phyloP scores from a whole-genome alignment of 306 rosid genomes.

The Prunus persica region Prunus_persica_NCBIv2 NC_034013.1:13293501-13294000 shows the following conservation, averaged over 20 bases:
- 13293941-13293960: too few relatives aligned
- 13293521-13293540: slow-evolving; percentile 74
- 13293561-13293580: not conserved
- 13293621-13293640: slow-evolving; percentile 52
- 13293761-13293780: not conserved
- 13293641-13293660: slow-evolving; percentile 52
- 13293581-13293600: too few relatives aligned
- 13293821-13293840: not conserved
- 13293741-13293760: not conserved
- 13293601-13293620: too few relatives aligned
- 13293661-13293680: slow-evolving; percentile 9
- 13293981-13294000: too few relatives aligned
- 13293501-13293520: slow-evolving; percentile 63
- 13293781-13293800: not conserved
- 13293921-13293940: too few relatives aligned
- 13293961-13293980: too few relatives aligned
- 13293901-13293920: too few relatives aligned
- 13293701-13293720: not conserved
- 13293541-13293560: not conserved
- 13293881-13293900: too few relatives aligned
- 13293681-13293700: slow-evolving; percentile 23
- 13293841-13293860: not conserved
- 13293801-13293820: slow-evolving; percentile 2
- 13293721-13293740: not conserved
- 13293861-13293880: too few relatives aligned